Evolutionary conservation across 257 asterid genomes (phyloP).

Genomic region (Gentiana dahurica): DNA sequence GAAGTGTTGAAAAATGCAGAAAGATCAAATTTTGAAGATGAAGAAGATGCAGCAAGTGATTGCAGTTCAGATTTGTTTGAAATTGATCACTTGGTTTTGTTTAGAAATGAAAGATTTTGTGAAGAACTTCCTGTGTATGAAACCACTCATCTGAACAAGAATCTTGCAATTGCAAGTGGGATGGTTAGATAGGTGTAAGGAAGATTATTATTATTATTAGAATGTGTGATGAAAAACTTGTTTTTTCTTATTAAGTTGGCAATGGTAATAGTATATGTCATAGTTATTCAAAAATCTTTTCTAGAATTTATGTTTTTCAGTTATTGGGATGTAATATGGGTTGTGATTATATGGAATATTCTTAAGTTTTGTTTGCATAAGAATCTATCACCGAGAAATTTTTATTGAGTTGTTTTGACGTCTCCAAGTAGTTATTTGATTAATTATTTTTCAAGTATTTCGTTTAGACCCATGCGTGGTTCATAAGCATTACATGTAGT

Average conservation of each 20-base stretch:
- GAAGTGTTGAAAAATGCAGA: not conserved
- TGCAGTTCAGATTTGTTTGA: slow-evolving; percentile 83
- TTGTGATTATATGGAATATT: slow-evolving; percentile 3
- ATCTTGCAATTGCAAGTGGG: slow-evolving; percentile 42
- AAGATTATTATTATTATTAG: not conserved
- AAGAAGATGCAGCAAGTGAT: slow-evolving; percentile 51
- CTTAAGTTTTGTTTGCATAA: no score
- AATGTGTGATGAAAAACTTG: slow-evolving; percentile 8
- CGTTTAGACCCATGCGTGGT: no score
- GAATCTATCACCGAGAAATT: no score
- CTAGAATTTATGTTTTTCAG: not conserved
- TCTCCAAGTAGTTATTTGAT: no score
- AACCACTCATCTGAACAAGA: slow-evolving; percentile 45
- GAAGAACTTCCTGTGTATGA: slow-evolving; percentile 86
- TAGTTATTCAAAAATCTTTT: slow-evolving; percentile 12
- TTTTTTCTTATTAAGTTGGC: slow-evolving; percentile 4
- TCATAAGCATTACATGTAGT: no score
- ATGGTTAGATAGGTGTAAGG: slow-evolving; percentile 29
- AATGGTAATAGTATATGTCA: slow-evolving; percentile 4
- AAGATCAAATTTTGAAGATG: slow-evolving; percentile 8
- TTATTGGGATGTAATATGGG: slow-evolving; percentile 23
- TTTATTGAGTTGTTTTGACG: no score
- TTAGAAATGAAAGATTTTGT: slow-evolving; percentile 37
- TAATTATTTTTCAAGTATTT: no score
- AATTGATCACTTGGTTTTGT: slow-evolving; percentile 49